Evolutionary conservation across 768 basidiomycete species (phyloP).

Genomic region (Coprinopsis sp.): DNA sequence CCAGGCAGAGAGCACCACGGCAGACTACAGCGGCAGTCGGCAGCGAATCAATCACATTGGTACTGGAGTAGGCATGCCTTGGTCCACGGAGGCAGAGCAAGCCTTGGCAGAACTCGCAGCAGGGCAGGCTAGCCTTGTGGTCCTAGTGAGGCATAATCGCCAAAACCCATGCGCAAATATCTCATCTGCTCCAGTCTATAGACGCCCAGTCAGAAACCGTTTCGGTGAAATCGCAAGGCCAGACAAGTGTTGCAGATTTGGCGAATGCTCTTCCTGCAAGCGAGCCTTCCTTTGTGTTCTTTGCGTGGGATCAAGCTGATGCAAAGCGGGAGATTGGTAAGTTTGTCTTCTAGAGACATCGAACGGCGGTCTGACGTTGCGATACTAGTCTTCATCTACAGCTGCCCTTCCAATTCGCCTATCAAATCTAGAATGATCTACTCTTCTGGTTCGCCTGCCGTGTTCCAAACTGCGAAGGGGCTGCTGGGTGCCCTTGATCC

Average conservation of each 20-base stretch:
- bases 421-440: slow-evolving; percentile 89
- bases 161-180: not conserved
- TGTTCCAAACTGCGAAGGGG: slow-evolving; percentile 53
- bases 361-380: not conserved
- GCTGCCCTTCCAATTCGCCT: slow-evolving; percentile 77
- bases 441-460: slow-evolving; percentile 59
- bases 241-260: slow-evolving; percentile 40
- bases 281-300: slow-evolving; percentile 66
- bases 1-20: slow-evolving; percentile 57
- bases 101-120: slow-evolving; percentile 57
- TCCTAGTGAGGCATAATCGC: slow-evolving; percentile 48
- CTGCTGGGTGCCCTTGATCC: slow-evolving; percentile 41
- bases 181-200: slow-evolving; percentile 46
- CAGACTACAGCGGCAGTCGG: slow-evolving; percentile 54
- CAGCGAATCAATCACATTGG: slow-evolving; percentile 54
- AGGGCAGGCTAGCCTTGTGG: slow-evolving; percentile 48
- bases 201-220: slow-evolving; percentile 62
- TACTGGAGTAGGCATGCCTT: slow-evolving; percentile 57
- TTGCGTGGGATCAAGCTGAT: slow-evolving; percentile 54
- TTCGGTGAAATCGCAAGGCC: slow-evolving; percentile 35
- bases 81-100: slow-evolving; percentile 60
- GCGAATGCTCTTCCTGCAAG: slow-evolving; percentile 45
- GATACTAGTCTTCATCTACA: slow-evolving; percentile 79
- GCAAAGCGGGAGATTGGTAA: slow-evolving; percentile 56
- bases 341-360: slow-evolving; percentile 12